These are phyloP conservation scores for Colletotrichum liriopes DNA, from an alignment of 2,329 filamentous ascomycete genomes.

Conservation along the genomic window DNA sequence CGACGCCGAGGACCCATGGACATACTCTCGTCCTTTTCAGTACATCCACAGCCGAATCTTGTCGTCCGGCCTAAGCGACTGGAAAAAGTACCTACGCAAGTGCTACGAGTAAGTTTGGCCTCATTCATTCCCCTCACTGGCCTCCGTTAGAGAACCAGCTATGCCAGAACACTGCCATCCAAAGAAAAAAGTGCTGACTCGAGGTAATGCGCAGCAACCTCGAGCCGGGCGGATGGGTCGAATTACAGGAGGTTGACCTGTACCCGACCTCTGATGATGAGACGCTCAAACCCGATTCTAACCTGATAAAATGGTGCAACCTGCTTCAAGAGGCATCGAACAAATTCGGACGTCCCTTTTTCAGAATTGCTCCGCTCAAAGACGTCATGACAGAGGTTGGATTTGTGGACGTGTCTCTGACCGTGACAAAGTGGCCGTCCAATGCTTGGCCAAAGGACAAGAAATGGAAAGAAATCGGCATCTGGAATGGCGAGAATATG, in stretches of 20 bases:
- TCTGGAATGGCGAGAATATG: slow-evolving; percentile 53
- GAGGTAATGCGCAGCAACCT: slow-evolving; percentile 46
- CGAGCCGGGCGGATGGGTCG: slow-evolving; percentile 59
- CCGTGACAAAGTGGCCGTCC: slow-evolving; percentile 52
- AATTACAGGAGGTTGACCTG: slow-evolving; percentile 47
- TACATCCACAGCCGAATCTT: slow-evolving; percentile 54
- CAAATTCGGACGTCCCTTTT: not conserved
- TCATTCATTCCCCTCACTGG: too few species aligned
- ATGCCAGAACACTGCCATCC: not conserved
- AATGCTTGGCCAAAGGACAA: slow-evolving; percentile 54
- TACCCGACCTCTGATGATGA: slow-evolving; percentile 54
- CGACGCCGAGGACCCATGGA: slow-evolving; percentile 54
- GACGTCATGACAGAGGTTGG: slow-evolving; percentile 38
- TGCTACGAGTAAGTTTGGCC: slow-evolving; percentile 6
- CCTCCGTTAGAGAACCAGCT: not conserved
- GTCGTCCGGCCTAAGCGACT: slow-evolving; percentile 56
- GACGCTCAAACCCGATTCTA: slow-evolving; percentile 52
- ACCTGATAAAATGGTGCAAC: slow-evolving; percentile 49
- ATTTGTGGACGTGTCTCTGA: slow-evolving; percentile 51
- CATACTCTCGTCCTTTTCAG: slow-evolving; percentile 50
- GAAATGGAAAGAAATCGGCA: slow-evolving; percentile 53
- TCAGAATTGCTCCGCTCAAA: not conserved
- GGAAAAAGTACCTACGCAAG: slow-evolving; percentile 43
- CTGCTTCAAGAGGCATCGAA: slow-evolving; percentile 51
- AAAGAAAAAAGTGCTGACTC: not conserved